Conservation (phyloP, 345 rosid species). For the Psidium guajava region DNA sequence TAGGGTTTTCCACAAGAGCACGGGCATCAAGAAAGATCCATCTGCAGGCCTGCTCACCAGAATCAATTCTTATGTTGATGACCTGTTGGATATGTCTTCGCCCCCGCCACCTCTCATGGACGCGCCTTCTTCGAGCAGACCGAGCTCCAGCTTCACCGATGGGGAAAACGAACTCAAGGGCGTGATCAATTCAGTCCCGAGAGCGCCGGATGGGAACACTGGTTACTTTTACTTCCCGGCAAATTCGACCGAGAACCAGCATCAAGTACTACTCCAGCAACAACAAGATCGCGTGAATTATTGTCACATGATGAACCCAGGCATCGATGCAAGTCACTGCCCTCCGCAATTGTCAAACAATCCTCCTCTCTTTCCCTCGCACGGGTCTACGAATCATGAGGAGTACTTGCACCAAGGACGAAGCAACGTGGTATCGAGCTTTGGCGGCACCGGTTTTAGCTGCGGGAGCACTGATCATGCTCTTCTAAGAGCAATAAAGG, state of each 20-base stretch:
- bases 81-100: constrained; percentile 22
- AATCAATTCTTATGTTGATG: constrained; percentile 32
- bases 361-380: constrained; percentile 1
- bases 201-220: background rate
- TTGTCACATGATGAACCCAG: background rate
- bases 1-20: constrained; percentile 85
- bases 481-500: constrained; percentile 10
- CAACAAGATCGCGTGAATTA: background rate
- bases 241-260: background rate
- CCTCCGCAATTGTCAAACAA: constrained; percentile 11
- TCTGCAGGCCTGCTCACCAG: constrained; percentile 5
- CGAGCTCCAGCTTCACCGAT: constrained; percentile 13
- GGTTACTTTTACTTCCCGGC: background rate
- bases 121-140: constrained; percentile 5
- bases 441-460: background rate
- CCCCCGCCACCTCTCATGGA: constrained; percentile 55
- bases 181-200: background rate
- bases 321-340: background rate
- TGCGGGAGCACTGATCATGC: background rate
- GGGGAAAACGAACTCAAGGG: constrained; percentile 7
- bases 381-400: background rate
- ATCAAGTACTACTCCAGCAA: background rate
- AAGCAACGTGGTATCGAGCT: background rate
- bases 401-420: constrained; percentile 14
- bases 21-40: constrained; percentile 34